Evolutionary conservation across 1,284 basidiomycete genomes (phyloP), one percentile per base, ranked within the genome.

Genomic region (Wallemia ichthyophaga): DNA sequence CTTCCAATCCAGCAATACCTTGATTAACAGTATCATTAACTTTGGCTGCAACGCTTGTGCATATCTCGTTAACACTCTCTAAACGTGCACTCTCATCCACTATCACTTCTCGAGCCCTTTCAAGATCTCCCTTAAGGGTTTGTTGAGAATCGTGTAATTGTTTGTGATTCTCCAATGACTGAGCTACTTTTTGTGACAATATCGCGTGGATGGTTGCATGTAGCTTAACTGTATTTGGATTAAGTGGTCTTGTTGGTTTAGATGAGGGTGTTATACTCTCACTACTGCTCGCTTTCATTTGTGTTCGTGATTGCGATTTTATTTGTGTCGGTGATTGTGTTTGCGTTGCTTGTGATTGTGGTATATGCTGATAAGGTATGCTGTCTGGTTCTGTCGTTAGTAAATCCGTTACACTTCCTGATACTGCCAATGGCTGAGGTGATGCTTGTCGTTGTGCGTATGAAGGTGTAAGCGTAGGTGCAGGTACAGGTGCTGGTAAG

Each of bases 81-180:
- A 99, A 74, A n/a, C 94, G 77, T 2, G 81, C 83, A 80, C 87
- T 88, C 72, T 99, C 94, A 71, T 99, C 94, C 57, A 79, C 76
- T 62, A 99, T 85, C 2, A 91, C 91, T 19, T 88, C 88, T 67
- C 83, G 82, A 1, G 91, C 94, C 57, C 82, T 77, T 56, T 85
- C 76, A 61, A 98, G 76, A 72, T 95, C 89, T 55, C 77, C 71
- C 64, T 85, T 81, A 61, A 91, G 81, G 64, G 82, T 77, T 31
- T 80, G 76, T 64, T 87, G 82, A 28, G 79, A 70, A 21, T 75
- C 71, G 60, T 89, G 74, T 13, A 79, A 78, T 48, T 78, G 73
- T 2, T 78, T 70, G 17, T 91, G 72, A 13, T 79, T 78, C 53
- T 78, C 73, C 2, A 78, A 71, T 15, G 91, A 72, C 9, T 79